Percentiles rank a stretch among this genome's conserved stretches.
phyloP scores from a whole-genome alignment of 768 basidiomycete species.

The Hysterangium stoloniferum region DNA sequence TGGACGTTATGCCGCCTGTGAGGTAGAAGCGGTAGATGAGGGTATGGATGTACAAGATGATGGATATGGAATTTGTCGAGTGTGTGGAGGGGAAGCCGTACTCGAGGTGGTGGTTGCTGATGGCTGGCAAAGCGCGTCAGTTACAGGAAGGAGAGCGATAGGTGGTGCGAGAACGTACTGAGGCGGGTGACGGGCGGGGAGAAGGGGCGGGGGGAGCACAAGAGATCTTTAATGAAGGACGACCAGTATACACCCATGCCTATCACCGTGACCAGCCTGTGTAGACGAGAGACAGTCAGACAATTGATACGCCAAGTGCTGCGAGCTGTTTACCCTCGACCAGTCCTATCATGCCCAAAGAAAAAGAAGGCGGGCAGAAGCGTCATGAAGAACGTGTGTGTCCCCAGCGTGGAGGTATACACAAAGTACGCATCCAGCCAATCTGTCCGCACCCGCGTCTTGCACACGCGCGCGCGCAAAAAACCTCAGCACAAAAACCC shows the following conservation, averaged over 20 bases:
- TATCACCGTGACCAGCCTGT: conserved; percentile 60
- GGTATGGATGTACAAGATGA: conserved; percentile 73
- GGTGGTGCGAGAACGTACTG: conserved; percentile 47
- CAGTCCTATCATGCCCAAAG: conserved; percentile 70
- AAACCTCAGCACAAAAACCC: neutral
- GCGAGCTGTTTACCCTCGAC: conserved; percentile 48
- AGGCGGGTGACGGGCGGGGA: conserved; percentile 87
- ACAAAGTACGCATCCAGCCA: conserved; percentile 79
- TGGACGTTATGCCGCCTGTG: conserved; percentile 28
- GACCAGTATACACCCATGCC: conserved; percentile 80
- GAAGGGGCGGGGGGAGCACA: conserved; percentile 86
- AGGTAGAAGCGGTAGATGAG: conserved; percentile 43
- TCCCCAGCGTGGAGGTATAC: conserved; percentile 71
- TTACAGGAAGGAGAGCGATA: too few species aligned
- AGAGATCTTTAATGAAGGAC: conserved; percentile 81
- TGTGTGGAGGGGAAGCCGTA: conserved; percentile 97
- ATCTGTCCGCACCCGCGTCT: conserved; percentile 50
- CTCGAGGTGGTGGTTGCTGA: conserved; percentile 76
- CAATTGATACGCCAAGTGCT: conserved; percentile 12
- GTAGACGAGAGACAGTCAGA: conserved; percentile 12
- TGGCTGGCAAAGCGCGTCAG: conserved; percentile 34
- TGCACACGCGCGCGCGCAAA: conserved; percentile 43
- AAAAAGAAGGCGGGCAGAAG: conserved; percentile 82
- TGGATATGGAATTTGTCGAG: conserved; percentile 83
- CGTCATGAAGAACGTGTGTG: conserved; percentile 92